These are phyloP conservation scores for Hypoxylon fragiforme DNA, from an alignment of 495 filamentous ascomycete species.

Conservation along the genomic window DNA sequence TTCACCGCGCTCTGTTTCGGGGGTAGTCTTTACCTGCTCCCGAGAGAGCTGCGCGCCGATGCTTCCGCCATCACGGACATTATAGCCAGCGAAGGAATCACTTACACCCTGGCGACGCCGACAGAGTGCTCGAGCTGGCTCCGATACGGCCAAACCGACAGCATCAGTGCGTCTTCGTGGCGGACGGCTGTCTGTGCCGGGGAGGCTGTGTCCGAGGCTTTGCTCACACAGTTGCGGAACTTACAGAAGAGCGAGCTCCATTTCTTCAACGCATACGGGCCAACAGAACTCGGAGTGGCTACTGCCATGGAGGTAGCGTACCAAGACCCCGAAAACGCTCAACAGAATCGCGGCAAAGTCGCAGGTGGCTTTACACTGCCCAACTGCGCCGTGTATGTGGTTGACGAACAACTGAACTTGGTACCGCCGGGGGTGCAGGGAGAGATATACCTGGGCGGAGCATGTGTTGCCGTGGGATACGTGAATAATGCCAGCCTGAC, in stretches of 20 bases:
- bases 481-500: slow-evolving; percentile 31
- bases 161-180: slow-evolving; percentile 24
- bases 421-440: slow-evolving; percentile 42
- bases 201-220: slow-evolving; percentile 16
- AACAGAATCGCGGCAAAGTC: background rate
- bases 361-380: slow-evolving; percentile 19
- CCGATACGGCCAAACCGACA: slow-evolving; percentile 4
- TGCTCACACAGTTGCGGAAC: slow-evolving; percentile 17
- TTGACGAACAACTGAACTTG: slow-evolving; percentile 46
- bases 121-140: slow-evolving; percentile 36
- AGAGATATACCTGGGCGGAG: slow-evolving; percentile 46
- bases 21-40: slow-evolving; percentile 30
- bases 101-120: slow-evolving; percentile 28
- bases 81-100: slow-evolving; percentile 27
- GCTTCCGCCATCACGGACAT: slow-evolving; percentile 26
- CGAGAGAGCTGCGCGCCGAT: slow-evolving; percentile 25
- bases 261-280: slow-evolving; percentile 42
- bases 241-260: slow-evolving; percentile 21
- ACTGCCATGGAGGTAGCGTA: slow-evolving; percentile 13
- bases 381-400: slow-evolving; percentile 47
- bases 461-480: slow-evolving; percentile 42
- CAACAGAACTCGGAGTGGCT: slow-evolving; percentile 34
- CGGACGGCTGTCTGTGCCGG: slow-evolving; percentile 30
- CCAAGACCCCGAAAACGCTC: background rate
- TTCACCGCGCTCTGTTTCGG: slow-evolving; percentile 32